Conservation (phyloP, 345 rosid genomes). For the Kernera saxatilis region DNA sequence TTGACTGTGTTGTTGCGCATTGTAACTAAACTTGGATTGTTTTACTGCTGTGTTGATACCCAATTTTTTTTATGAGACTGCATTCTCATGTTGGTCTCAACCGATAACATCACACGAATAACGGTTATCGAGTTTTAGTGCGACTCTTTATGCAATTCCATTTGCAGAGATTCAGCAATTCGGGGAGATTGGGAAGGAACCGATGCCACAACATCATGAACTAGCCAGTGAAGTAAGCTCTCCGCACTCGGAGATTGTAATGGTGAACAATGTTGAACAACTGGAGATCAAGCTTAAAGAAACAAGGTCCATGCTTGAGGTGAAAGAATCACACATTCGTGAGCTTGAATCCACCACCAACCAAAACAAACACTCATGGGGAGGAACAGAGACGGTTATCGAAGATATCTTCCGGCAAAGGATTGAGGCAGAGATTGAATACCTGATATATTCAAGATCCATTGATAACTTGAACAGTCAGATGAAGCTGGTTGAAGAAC, state of each 20-base stretch:
- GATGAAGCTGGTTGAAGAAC: slow-evolving; percentile 32
- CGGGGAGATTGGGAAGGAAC: slow-evolving; percentile 44
- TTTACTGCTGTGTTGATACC: background rate
- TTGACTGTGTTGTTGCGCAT: background rate
- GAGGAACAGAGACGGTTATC: slow-evolving; percentile 39
- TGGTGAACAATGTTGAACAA: slow-evolving; percentile 37
- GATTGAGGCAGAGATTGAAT: slow-evolving; percentile 80
- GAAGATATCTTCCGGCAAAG: slow-evolving; percentile 63
- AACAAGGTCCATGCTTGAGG: slow-evolving; percentile 38
- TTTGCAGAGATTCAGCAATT: slow-evolving; percentile 55
- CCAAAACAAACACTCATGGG: background rate
- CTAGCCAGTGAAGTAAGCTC: slow-evolving; percentile 31
- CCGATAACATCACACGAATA: background rate
- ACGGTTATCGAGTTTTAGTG: background rate
- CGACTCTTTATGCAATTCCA: background rate
- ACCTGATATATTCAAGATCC: slow-evolving; percentile 44
- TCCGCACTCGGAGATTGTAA: slow-evolving; percentile 32
- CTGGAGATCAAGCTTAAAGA: slow-evolving; percentile 49
- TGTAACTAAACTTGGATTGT: background rate
- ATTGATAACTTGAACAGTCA: slow-evolving; percentile 40
- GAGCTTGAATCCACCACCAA: slow-evolving; percentile 50
- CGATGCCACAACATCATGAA: slow-evolving; percentile 21
- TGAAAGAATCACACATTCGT: slow-evolving; percentile 46
- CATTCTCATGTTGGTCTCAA: background rate
- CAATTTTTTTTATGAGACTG: background rate